Conservation (phyloP, 192 early-diverging fungal species). For the Gaertneriomyces sp. region DNA sequence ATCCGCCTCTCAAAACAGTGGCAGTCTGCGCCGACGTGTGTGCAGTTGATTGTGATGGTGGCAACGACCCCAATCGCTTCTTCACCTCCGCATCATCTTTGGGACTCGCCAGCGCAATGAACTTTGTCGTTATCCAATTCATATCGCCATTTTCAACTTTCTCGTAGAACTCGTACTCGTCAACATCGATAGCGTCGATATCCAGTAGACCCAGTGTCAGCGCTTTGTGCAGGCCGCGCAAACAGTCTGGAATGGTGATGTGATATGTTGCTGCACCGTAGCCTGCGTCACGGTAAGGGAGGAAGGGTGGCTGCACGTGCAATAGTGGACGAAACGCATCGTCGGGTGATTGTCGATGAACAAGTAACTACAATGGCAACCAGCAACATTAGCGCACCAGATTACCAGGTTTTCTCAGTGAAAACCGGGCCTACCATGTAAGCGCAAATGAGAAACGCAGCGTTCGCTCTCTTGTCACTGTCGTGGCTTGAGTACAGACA, state of each 20-base stretch:
- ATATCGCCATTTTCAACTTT: slow-evolving; percentile 66
- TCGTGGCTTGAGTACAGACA: slow-evolving; percentile 55
- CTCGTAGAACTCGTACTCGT: slow-evolving; percentile 74
- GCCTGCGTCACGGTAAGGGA: slow-evolving; percentile 69
- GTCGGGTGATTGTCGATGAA: slow-evolving; percentile 58
- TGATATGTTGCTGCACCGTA: slow-evolving; percentile 65
- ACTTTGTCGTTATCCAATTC: slow-evolving; percentile 71
- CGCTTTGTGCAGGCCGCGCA: slow-evolving; percentile 59
- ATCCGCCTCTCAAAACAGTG: neutral
- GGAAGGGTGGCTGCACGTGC: slow-evolving; percentile 46
- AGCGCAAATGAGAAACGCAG: slow-evolving; percentile 60
- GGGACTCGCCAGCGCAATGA: slow-evolving; percentile 67
- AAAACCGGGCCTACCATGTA: slow-evolving; percentile 55
- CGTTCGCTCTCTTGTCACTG: slow-evolving; percentile 62
- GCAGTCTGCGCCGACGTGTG: neutral
- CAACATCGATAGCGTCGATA: slow-evolving; percentile 55
- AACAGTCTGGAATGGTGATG: slow-evolving; percentile 64
- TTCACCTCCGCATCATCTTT: slow-evolving; percentile 46
- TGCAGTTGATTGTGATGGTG: neutral
- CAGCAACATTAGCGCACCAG: too few relatives aligned
- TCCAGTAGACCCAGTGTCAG: slow-evolving; percentile 57
- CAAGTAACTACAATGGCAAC: slow-evolving; percentile 47
- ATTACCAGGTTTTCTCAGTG: neutral
- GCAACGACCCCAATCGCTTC: neutral
- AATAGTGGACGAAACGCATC: slow-evolving; percentile 56